These are phyloP conservation scores for Aspergillus terreus DNA, from an alignment of 2,329 filamentous ascomycete genomes.

Conservation along the genomic window DNA sequence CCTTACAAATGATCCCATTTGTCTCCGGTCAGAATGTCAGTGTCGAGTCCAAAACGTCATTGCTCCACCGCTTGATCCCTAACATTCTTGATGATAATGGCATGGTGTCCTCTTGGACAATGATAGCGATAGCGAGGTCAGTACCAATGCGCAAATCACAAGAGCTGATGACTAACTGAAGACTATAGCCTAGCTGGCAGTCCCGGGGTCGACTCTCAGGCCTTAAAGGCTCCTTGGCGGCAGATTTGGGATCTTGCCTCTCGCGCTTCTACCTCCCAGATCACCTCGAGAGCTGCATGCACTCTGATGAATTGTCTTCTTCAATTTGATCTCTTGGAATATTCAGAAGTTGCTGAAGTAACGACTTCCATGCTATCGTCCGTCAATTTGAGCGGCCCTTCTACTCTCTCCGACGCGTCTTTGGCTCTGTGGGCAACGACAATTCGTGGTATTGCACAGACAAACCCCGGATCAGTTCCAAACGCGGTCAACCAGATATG, in stretches of 20 bases:
- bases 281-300: slow-evolving; percentile 73
- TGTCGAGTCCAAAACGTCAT: slow-evolving; percentile 50
- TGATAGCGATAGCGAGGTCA: slow-evolving; percentile 77
- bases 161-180: slow-evolving; percentile 6
- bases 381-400: slow-evolving; percentile 78
- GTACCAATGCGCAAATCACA: slow-evolving; percentile 18
- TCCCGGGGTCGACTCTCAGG: slow-evolving; percentile 33
- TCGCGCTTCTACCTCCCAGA: slow-evolving; percentile 65
- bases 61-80: slow-evolving; percentile 57
- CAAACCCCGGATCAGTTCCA: slow-evolving; percentile 66
- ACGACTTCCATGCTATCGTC: slow-evolving; percentile 70
- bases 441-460: slow-evolving; percentile 61
- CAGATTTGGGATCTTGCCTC: slow-evolving; percentile 72
- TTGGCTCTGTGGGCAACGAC: slow-evolving; percentile 68
- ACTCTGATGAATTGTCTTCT: slow-evolving; percentile 68
- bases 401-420: slow-evolving; percentile 73
- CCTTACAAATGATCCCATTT: slow-evolving; percentile 55
- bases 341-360: slow-evolving; percentile 64
- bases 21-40: slow-evolving; percentile 46
- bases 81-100: slow-evolving; percentile 67
- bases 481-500: slow-evolving; percentile 68
- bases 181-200: slow-evolving; percentile 30
- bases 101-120: slow-evolving; percentile 70
- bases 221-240: slow-evolving; percentile 57
- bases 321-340: slow-evolving; percentile 61